These are phyloP conservation scores for Phytophthora constricta DNA, from an alignment of 352 stramenopile species.

Conservation along the genomic window DNA sequence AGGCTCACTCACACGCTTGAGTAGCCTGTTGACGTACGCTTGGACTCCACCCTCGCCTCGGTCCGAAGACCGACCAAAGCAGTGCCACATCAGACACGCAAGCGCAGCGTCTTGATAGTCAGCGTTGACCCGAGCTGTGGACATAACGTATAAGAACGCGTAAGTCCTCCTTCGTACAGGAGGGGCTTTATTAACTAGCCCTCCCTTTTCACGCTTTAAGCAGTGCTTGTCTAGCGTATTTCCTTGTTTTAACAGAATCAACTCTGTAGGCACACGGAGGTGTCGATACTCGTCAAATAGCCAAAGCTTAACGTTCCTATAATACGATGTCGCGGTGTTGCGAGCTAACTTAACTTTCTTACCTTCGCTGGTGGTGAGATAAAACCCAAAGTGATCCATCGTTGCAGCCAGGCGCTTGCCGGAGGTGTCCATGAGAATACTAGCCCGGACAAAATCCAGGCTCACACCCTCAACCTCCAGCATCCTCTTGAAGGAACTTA, in stretches of 20 bases:
- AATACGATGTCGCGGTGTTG: constrained; percentile 10
- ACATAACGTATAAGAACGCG: not conserved
- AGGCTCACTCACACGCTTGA: constrained; percentile 8
- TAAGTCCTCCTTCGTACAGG: not conserved
- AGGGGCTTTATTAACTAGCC: constrained; percentile 32
- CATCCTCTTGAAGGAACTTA: constrained; percentile 9
- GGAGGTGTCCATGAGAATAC: not conserved
- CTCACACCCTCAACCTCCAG: not conserved
- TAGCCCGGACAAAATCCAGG: constrained; percentile 1
- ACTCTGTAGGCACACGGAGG: constrained; percentile 7
- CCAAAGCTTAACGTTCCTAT: constrained; percentile 11
- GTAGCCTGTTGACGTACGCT: constrained; percentile 27
- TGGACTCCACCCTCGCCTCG: too few species aligned
- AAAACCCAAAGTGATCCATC: constrained; percentile 13
- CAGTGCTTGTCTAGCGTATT: constrained; percentile 18
- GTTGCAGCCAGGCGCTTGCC: not conserved
- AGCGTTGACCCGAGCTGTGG: not conserved
- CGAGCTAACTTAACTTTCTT: constrained; percentile 12
- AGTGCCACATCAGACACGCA: constrained; percentile 37
- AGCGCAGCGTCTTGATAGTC: constrained; percentile 42
- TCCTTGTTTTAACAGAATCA: constrained; percentile 1
- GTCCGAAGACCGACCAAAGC: constrained; percentile 37
- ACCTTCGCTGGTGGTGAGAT: constrained; percentile 4
- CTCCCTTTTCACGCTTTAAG: constrained; percentile 16
- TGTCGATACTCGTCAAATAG: constrained; percentile 8